Evolutionary conservation across 495 filamentous ascomycete species (phyloP), one percentile per base, ranked within the genome.

Genomic region (Aspergillus kassunensis): DNA sequence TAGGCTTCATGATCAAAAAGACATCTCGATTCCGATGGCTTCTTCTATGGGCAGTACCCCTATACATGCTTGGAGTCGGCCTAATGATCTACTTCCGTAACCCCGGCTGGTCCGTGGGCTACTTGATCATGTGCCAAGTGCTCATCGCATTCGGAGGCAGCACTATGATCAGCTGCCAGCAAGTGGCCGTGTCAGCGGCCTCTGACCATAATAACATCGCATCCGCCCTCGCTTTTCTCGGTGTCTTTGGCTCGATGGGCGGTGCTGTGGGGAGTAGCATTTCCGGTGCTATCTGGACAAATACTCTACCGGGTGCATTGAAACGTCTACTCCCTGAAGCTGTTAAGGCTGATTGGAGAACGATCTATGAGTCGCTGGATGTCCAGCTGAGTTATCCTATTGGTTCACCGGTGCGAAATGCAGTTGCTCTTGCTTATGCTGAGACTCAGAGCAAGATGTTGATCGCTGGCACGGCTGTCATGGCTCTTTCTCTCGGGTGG

Each of bases 121-220:
- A 84, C 58, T 71, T 89, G 29, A 69, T 88, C 61, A 84, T 88
- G 80, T 85, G 78, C 59, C 82, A 90, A 64, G 80, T 90, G 61
- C 81, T 89, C 66, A 83, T 89, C 54, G 78, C 86, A 23, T 71
- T 90, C 35, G 71, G 73, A 13, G 84, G 83, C 4, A 75, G 80
- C 21, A 77, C 75, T 0, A 63, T 85, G 31, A 68, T 88, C 44
- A 82, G 89, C 56, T 71, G 66, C 53, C 80, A 84, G 58, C 81
- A 89, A 57, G 79, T 89, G 25, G 84, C 85, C 8, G 76, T 82
- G 50, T 82, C 88, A 76, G 83, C 87, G 0, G 80, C 79, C 0
- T 73, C 77, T 0, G 65, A 75, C 2, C 88, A 89, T 54, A 72
- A 88, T 37, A 69, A 88, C 51, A 74, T 88, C 40, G 85, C 88